These are phyloP conservation scores for Cephaloascus albidus DNA, from an alignment of 805 yeast species.

Conservation along the genomic window DNA sequence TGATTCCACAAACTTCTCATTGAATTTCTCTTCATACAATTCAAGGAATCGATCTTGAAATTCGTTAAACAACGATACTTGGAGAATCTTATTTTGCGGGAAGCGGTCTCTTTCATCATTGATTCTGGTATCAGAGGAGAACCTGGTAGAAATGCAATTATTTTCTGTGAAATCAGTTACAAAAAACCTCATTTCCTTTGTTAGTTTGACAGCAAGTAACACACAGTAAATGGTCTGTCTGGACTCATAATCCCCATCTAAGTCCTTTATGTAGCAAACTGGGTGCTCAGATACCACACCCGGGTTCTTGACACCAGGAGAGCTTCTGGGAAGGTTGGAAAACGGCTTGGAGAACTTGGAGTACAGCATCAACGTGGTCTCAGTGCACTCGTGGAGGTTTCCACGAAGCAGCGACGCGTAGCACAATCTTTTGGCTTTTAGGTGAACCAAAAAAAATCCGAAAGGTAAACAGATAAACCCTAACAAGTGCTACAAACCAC, in stretches of 20 bases:
- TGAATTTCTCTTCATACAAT: neutral
- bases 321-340: too few relatives aligned
- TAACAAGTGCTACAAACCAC: too few relatives aligned
- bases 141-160: neutral
- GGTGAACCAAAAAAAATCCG: too few relatives aligned
- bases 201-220: neutral
- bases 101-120: neutral
- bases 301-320: too few relatives aligned
- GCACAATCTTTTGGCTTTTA: too few relatives aligned
- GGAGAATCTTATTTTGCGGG: neutral
- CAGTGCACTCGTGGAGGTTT: too few relatives aligned
- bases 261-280: neutral
- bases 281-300: too few relatives aligned
- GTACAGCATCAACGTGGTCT: too few relatives aligned
- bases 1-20: neutral
- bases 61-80: neutral
- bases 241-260: neutral
- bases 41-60: neutral
- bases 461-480: too few relatives aligned
- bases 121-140: neutral
- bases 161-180: neutral
- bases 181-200: neutral
- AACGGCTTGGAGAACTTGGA: too few relatives aligned
- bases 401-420: too few relatives aligned
- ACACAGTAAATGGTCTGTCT: neutral